Evolutionary conservation across 2,329 filamentous ascomycete genomes (phyloP), one percentile per base, ranked within the genome.

Genomic region (Nannizzia gypsea): DNA sequence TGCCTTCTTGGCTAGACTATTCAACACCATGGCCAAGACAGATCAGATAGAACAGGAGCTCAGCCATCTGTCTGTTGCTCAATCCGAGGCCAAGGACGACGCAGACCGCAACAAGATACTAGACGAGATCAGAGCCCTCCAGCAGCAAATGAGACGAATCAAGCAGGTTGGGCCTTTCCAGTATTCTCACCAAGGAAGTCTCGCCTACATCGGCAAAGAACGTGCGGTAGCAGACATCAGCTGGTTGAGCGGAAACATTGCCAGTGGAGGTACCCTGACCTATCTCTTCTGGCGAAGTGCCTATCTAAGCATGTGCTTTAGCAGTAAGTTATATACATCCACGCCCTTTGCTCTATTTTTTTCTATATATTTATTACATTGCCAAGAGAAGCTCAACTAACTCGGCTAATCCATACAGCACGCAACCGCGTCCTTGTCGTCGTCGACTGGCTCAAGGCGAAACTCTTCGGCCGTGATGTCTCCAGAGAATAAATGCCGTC

Each of bases 291-390:
- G 93, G 93, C 84, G 91, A 73, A 95, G 89, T 72, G 93, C 92
- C 59, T 99, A 99, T 76, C 80, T 99, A 74, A 96, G 90, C 81
- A 99, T 99, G 93, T 96, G 92, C 84, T 99, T 99, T 76, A 97
- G 91, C 85, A 91, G 90, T 93, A 83, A 85, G 89, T 88, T 66
- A n/a, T 62, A 36, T 38, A 56, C 26, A 17, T 50, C 56, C 24
- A 28, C 17, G 11, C 28, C 31, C 13, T 15, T 55, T 8, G n/a
- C n/a, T n/a, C n/a, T n/a, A 20, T 56, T 57, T 38, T 20, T 31
- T 42, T 54, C 24, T 17, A 57, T 17, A 56, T 40, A 28, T 3
- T n/a, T n/a, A n/a, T n/a, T n/a, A n/a, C n/a, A n/a, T n/a, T n/a
- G n/a, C n/a, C n/a, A n/a, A n/a, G n/a, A 15, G 24, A 17, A 54